Evolutionary conservation across 2,329 filamentous ascomycete genomes (phyloP), one percentile per base, ranked within the genome.

Genomic region (Colletotrichum trifolii): DNA sequence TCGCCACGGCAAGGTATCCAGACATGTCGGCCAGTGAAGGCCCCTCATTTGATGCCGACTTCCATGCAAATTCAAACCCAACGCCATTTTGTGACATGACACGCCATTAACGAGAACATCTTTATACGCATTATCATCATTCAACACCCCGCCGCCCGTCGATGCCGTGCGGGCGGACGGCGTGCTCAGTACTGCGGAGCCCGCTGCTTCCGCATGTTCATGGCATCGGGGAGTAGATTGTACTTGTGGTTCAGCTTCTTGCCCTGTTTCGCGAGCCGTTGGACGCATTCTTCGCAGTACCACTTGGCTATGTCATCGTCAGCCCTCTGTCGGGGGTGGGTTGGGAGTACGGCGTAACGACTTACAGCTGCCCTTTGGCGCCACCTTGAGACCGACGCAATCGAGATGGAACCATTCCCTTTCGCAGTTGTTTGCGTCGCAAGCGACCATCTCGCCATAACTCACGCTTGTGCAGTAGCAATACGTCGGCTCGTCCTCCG

Each of bases 391-490:
- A 34, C 92, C 92, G 36, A 93, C 92, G 75, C 92, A 96, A 54
- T 89, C 90, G 54, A 96, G 79, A 82, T 94, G 92, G 80, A 94
- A 95, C 92, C 92, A 94, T 77, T 94, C 91, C 67, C 87, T 85
- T 69, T 87, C 85, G 77, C 92, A 94, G 53, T 87, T 86, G 64
- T 90, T 86, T 8, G 88, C 88, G 74, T 94, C 92, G 73, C 91
- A 94, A 2, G 90, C 92, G 47, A 94, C 91, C 92, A 94, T 94
- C 78, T 93, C 91, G 17, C 92, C 91, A 73, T 93, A 94, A 72
- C 91, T 93, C 59, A 93, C 89, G 52, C 89, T 86, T 70, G 93
- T 91, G 75, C 92, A 94, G 77, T 92, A 92, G 76, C 92, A 93
- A 76, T 94, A 94, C 12, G 88, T 83, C 42, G 89, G 90, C 74